These are phyloP conservation scores for Persicaria tinctoria DNA, from an alignment of 148 eudicot genomes.

Conservation along the genomic window DNA sequence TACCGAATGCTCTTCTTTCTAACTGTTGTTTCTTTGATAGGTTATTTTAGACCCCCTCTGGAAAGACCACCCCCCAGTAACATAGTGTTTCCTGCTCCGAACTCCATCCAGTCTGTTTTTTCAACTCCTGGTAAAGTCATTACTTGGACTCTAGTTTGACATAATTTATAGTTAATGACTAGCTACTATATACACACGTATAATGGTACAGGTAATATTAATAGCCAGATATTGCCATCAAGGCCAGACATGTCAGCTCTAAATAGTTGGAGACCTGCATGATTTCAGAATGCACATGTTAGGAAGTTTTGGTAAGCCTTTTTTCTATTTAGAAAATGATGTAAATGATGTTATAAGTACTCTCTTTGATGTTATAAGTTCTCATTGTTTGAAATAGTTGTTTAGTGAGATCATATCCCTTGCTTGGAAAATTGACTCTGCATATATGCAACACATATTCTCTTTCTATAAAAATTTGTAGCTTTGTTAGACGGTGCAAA, in stretches of 20 bases:
- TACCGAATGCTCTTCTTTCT: background rate
- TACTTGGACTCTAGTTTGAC: background rate
- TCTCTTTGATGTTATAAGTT: background rate
- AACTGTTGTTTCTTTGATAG: conserved; percentile 27
- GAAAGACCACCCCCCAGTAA: conserved; percentile 43
- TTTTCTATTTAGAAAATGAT: background rate
- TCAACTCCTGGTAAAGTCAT: conserved; percentile 40
- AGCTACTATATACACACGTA: background rate
- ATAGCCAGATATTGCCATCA: conserved; percentile 37
- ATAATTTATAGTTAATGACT: background rate
- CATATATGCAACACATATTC: background rate
- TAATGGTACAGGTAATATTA: conserved; percentile 36
- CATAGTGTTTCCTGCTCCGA: conserved; percentile 49
- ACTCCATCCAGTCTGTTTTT: conserved; percentile 29
- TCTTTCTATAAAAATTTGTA: background rate
- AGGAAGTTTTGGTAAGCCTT: background rate
- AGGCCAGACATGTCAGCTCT: conserved; percentile 55
- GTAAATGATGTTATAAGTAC: background rate
- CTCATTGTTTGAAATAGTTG: too few species aligned
- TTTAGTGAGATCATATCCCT: too few species aligned
- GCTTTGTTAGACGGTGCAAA: background rate
- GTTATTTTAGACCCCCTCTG: conserved; percentile 40
- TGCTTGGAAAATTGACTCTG: too few species aligned
- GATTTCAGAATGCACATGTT: conserved; percentile 11
- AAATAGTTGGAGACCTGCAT: conserved; percentile 64